These are phyloP conservation scores for Wakefieldia striispora DNA, from an alignment of 768 basidiomycete species.

Conservation along the genomic window DNA sequence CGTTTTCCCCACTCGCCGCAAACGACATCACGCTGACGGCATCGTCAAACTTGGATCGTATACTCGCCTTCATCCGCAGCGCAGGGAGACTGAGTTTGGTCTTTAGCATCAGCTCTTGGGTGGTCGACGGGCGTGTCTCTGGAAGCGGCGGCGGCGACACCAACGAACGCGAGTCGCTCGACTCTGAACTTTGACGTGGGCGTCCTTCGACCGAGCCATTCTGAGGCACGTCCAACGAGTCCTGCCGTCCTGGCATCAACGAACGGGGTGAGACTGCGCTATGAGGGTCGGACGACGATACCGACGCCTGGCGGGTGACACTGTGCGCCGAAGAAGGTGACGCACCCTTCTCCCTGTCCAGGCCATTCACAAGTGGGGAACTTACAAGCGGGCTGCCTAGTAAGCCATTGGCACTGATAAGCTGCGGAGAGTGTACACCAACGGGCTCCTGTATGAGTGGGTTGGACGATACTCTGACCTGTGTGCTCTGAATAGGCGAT, in stretches of 20 bases:
- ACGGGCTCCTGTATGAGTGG: slow-evolving; percentile 33
- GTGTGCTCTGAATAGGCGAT: slow-evolving; percentile 37
- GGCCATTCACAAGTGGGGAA: slow-evolving; percentile 8
- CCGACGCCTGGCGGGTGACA: slow-evolving; percentile 10
- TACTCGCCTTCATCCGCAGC: slow-evolving; percentile 44
- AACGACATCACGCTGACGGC: slow-evolving; percentile 26
- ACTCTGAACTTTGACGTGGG: slow-evolving; percentile 23
- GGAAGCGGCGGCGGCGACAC: slow-evolving; percentile 41
- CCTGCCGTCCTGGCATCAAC: slow-evolving; percentile 11
- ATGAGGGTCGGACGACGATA: slow-evolving; percentile 12
- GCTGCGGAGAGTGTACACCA: slow-evolving; percentile 4
- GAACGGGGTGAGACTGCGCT: slow-evolving; percentile 9
- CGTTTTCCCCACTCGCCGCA: slow-evolving; percentile 34
- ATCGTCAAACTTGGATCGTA: slow-evolving; percentile 31
- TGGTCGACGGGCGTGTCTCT: slow-evolving; percentile 32
- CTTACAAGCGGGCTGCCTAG: slow-evolving; percentile 11
- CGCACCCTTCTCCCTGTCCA: slow-evolving; percentile 21
- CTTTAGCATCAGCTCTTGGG: slow-evolving; percentile 39
- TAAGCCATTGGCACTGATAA: slow-evolving; percentile 1
- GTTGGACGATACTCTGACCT: slow-evolving; percentile 34
- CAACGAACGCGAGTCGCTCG: slow-evolving; percentile 34
- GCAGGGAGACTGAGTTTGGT: slow-evolving; percentile 70
- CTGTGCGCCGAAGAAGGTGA: slow-evolving; percentile 7
- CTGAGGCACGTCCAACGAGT: slow-evolving; percentile 19
- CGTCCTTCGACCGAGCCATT: slow-evolving; percentile 21